A percentile compares a stretch with the other conserved stretches of the same genome.
These are phyloP conservation scores for Spiraea crenata DNA, from an alignment of 331 rosid genomes.

Conservation along the genomic window DNA sequence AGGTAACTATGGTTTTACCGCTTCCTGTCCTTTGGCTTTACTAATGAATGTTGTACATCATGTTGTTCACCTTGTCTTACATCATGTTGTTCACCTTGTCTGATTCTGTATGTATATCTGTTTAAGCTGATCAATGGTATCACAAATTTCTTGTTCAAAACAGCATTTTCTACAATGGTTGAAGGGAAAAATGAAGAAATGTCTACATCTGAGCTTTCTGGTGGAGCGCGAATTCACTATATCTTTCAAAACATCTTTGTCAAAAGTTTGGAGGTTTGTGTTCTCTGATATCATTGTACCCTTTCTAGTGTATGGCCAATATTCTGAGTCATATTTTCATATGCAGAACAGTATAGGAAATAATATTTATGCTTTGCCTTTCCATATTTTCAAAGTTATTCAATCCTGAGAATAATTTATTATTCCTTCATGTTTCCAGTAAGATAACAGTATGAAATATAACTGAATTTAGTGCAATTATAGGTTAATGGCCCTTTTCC, in stretches of 20 bases:
- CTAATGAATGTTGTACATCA: not conserved
- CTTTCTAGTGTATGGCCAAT: not conserved
- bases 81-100: not conserved
- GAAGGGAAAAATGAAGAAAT: constrained; percentile 92
- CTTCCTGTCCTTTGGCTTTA: constrained; percentile 6
- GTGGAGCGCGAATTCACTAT: constrained; percentile 94
- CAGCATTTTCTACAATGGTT: constrained; percentile 90
- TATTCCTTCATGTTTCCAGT: not conserved
- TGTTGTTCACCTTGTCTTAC: too few species aligned
- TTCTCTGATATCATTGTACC: not conserved
- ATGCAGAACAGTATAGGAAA: not conserved
- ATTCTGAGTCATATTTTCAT: not conserved
- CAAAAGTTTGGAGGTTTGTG: constrained; percentile 76
- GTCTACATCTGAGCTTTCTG: constrained; percentile 86
- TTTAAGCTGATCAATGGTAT: constrained; percentile 13
- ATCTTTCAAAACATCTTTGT: constrained; percentile 92
- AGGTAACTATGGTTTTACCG: constrained; percentile 47
- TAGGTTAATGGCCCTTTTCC: not conserved
- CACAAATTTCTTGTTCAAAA: constrained; percentile 29
- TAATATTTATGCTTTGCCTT: not conserved
- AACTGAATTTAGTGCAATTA: not conserved
- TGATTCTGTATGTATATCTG: constrained; percentile 9
- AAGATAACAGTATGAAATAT: not conserved
- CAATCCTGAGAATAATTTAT: not conserved
- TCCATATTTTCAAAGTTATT: not conserved